These are phyloP conservation scores for Amaranthus cruentus DNA, from an alignment of 148 eudicot genomes.

Conservation along the genomic window DNA sequence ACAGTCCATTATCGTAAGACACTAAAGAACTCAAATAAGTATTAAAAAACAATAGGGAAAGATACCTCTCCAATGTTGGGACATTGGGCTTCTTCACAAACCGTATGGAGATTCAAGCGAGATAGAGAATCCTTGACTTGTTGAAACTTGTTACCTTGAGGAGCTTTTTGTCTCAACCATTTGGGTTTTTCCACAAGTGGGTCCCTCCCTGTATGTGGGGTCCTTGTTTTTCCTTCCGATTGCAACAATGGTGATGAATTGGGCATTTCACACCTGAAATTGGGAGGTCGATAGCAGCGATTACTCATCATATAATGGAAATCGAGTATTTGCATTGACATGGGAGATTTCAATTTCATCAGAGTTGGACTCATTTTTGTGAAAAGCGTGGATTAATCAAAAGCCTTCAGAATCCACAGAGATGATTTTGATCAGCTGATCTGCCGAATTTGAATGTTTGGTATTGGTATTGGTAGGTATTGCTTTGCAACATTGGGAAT, in stretches of 20 bases:
- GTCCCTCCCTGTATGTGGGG: slow-evolving; percentile 69
- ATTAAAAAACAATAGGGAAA: background rate
- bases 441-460: too few species aligned
- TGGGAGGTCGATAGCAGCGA: background rate
- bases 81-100: slow-evolving; percentile 93
- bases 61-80: slow-evolving; percentile 79
- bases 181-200: slow-evolving; percentile 75
- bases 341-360: slow-evolving; percentile 8
- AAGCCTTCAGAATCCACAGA: too few species aligned
- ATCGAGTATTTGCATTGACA: slow-evolving; percentile 12
- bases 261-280: slow-evolving; percentile 13
- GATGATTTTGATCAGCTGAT: too few species aligned
- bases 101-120: slow-evolving; percentile 68
- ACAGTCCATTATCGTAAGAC: too few species aligned
- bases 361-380: slow-evolving; percentile 15
- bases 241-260: slow-evolving; percentile 10
- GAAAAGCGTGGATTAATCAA: too few species aligned
- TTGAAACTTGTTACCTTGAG: slow-evolving; percentile 67
- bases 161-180: slow-evolving; percentile 88
- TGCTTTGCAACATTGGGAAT: too few species aligned
- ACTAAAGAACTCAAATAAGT: background rate
- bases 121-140: slow-evolving; percentile 73
- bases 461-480: too few species aligned
- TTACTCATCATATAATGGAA: background rate
- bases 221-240: slow-evolving; percentile 4